Conservation (phyloP, 495 filamentous ascomycete species). For the Apiosordaria backusii region DNA sequence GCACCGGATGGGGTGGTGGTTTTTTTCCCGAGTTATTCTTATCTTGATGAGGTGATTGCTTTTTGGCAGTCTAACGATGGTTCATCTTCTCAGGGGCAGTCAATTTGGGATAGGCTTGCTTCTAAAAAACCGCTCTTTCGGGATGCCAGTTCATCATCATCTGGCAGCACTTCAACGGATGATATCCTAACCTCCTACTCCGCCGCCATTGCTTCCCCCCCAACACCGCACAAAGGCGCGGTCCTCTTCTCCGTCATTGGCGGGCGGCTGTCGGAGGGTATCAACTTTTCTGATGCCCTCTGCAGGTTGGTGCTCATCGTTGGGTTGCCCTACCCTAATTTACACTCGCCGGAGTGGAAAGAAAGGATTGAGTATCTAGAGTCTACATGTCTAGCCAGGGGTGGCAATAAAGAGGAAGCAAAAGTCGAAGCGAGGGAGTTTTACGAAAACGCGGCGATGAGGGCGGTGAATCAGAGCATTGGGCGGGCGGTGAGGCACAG, state of each 20-base stretch:
- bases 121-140: conserved; percentile 63
- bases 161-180: conserved; percentile 58
- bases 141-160: conserved; percentile 37
- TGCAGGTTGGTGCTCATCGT: conserved; percentile 86
- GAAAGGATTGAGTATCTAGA: conserved; percentile 87
- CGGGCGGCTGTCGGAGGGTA: conserved; percentile 91
- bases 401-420: conserved; percentile 36
- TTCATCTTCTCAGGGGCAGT: conserved; percentile 15
- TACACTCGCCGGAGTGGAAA: conserved; percentile 84
- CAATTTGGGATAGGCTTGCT: conserved; percentile 54
- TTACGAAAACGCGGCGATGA: conserved; percentile 94
- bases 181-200: conserved; percentile 69
- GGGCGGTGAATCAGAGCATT: conserved; percentile 94
- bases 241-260: conserved; percentile 92
- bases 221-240: conserved; percentile 50
- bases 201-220: conserved; percentile 53
- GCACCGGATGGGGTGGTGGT: conserved; percentile 93
- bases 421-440: conserved; percentile 75
- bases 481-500: conserved; percentile 87
- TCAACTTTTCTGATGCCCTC: conserved; percentile 93
- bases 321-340: conserved; percentile 90
- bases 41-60: conserved; percentile 68
- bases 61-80: conserved; percentile 55
- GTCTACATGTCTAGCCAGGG: conserved; percentile 44
- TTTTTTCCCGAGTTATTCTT: conserved; percentile 94